phyloP scores from a whole-genome alignment of 2,329 filamentous ascomycete genomes.

The Phialocephala subalpina region DNA sequence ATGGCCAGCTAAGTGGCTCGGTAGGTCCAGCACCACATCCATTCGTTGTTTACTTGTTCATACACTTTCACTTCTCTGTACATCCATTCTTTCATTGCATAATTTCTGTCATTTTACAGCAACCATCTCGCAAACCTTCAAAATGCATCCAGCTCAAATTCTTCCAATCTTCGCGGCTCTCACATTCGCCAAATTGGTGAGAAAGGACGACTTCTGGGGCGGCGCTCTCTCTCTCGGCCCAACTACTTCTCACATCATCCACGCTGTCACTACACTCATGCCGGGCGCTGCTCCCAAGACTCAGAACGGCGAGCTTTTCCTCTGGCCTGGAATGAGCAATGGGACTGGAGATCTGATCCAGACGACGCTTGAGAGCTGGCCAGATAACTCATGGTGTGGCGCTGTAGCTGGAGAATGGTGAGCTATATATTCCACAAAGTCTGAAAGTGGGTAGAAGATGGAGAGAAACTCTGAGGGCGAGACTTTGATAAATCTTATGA shows the following conservation, averaged over 20 bases:
- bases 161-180: constrained; percentile 2
- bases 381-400: constrained; percentile 51
- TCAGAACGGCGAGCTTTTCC: constrained; percentile 49
- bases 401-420: constrained; percentile 50
- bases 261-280: constrained; percentile 50
- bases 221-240: constrained; percentile 49
- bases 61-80: constrained; percentile 10
- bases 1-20: not conserved
- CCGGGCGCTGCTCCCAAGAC: constrained; percentile 48
- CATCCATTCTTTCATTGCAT: not conserved
- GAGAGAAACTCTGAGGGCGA: too few relatives aligned
- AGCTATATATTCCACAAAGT: constrained; percentile 32
- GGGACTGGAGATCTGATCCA: constrained; percentile 53
- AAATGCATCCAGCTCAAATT: constrained; percentile 5
- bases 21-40: not conserved
- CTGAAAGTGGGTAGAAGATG: too few relatives aligned
- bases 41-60: constrained; percentile 6
- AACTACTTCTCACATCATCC: constrained; percentile 48
- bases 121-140: not conserved
- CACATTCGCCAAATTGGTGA: constrained; percentile 6
- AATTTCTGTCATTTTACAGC: not conserved
- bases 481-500: too few relatives aligned
- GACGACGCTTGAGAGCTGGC: constrained; percentile 51
- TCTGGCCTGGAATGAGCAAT: constrained; percentile 55
- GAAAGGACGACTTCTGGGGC: constrained; percentile 46